phyloP scores from a whole-genome alignment of 2,329 filamentous ascomycete genomes.

The Pseudogymnoascus sp. region DNA sequence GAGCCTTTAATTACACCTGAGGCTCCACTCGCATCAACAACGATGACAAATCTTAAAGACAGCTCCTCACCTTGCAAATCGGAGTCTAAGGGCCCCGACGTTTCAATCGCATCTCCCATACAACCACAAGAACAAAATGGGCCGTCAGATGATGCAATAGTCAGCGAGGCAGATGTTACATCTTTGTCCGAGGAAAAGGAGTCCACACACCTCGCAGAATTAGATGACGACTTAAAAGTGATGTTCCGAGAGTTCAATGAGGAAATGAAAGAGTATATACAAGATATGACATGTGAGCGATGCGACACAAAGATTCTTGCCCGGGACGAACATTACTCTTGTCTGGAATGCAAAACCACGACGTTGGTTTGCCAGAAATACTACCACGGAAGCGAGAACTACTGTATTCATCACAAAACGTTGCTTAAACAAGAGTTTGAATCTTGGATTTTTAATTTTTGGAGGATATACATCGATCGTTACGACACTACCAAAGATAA shows the following conservation, averaged over 20 bases:
- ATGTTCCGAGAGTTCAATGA: not conserved
- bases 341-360: not conserved
- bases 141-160: not conserved
- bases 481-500: not conserved
- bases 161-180: not conserved
- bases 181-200: not conserved
- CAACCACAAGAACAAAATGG: not conserved
- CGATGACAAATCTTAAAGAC: not conserved
- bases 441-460: not conserved
- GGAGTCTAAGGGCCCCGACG: not conserved
- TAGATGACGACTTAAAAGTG: not conserved
- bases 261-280: not conserved
- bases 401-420: not conserved
- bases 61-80: not conserved
- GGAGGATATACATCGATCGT: not conserved
- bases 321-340: not conserved
- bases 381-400: not conserved
- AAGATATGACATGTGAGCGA: not conserved
- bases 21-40: not conserved
- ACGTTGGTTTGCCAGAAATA: not conserved
- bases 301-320: not conserved
- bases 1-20: not conserved
- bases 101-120: not conserved
- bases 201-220: not conserved
- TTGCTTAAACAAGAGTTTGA: not conserved